These are phyloP conservation scores for Neolentinus lepideus DNA, from an alignment of 1,284 basidiomycete species.

Conservation along the genomic window DNA sequence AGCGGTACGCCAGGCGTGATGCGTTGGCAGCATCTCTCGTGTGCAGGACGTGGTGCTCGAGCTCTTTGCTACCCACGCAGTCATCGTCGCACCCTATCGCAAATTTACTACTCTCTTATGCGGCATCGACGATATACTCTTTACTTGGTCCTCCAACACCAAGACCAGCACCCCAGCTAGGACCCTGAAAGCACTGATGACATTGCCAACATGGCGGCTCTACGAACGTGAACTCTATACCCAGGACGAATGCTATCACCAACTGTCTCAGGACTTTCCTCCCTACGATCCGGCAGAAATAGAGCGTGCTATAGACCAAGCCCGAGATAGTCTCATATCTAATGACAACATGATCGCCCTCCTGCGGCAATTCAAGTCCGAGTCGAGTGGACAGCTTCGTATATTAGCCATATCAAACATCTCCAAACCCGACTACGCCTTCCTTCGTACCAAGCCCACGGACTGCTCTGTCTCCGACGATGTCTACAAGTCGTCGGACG, in stretches of 20 bases:
- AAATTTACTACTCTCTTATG: constrained; percentile 31
- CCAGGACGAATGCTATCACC: constrained; percentile 39
- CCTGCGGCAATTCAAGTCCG: constrained; percentile 37
- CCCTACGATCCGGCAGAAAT: constrained; percentile 31
- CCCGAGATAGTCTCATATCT: constrained; percentile 36
- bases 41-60: too few species aligned
- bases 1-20: too few species aligned
- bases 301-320: constrained; percentile 33
- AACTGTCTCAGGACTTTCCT: constrained; percentile 32
- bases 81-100: not conserved
- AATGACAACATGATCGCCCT: constrained; percentile 38
- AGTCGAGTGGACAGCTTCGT: constrained; percentile 24
- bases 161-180: constrained; percentile 37
- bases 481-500: constrained; percentile 41
- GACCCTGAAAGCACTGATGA: constrained; percentile 36
- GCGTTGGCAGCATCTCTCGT: too few species aligned
- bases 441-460: constrained; percentile 34
- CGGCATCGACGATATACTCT: constrained; percentile 52
- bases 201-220: constrained; percentile 44
- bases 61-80: not conserved
- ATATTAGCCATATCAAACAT: constrained; percentile 58
- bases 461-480: constrained; percentile 49
- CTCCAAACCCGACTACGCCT: constrained; percentile 42
- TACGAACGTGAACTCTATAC: constrained; percentile 44
- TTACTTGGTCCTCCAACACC: constrained; percentile 45